Conservation (phyloP, 1,284 basidiomycete species). For the Ceraceosorus bombacis region DNA sequence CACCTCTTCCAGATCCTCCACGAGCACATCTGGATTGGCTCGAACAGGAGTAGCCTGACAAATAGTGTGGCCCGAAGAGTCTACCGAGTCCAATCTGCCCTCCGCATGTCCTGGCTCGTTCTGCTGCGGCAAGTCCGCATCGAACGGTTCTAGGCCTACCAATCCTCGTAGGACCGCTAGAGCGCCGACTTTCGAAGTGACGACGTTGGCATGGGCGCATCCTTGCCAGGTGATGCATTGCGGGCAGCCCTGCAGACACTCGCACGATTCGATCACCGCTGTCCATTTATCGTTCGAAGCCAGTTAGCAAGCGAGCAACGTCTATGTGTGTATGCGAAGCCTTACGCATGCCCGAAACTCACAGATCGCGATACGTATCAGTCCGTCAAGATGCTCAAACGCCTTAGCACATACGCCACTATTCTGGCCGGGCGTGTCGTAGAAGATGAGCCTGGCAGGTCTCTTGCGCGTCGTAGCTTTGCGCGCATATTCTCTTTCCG, state of each 20-base stretch:
- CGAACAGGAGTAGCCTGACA: slow-evolving; percentile 25
- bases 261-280: slow-evolving; percentile 60
- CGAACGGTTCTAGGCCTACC: slow-evolving; percentile 36
- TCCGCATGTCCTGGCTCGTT: slow-evolving; percentile 31
- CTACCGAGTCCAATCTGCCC: slow-evolving; percentile 15
- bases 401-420: slow-evolving; percentile 69
- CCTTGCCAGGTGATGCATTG: slow-evolving; percentile 56
- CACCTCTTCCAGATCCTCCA: slow-evolving; percentile 26
- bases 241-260: slow-evolving; percentile 65
- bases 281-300: neutral
- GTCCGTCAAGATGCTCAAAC: slow-evolving; percentile 67
- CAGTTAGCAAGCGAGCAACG: neutral
- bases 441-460: slow-evolving; percentile 77
- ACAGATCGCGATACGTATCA: slow-evolving; percentile 60
- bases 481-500: slow-evolving; percentile 67
- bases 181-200: slow-evolving; percentile 44
- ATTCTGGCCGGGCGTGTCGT: slow-evolving; percentile 65
- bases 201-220: slow-evolving; percentile 33
- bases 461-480: slow-evolving; percentile 61
- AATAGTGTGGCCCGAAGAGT: slow-evolving; percentile 19
- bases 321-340: neutral
- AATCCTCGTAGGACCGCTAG: slow-evolving; percentile 41
- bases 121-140: slow-evolving; percentile 27
- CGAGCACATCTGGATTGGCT: slow-evolving; percentile 15
- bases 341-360: neutral